Evolutionary conservation across 768 basidiomycete genomes (phyloP), one percentile per base, ranked within the genome.

Genomic region (Saitozyma sp.): DNA sequence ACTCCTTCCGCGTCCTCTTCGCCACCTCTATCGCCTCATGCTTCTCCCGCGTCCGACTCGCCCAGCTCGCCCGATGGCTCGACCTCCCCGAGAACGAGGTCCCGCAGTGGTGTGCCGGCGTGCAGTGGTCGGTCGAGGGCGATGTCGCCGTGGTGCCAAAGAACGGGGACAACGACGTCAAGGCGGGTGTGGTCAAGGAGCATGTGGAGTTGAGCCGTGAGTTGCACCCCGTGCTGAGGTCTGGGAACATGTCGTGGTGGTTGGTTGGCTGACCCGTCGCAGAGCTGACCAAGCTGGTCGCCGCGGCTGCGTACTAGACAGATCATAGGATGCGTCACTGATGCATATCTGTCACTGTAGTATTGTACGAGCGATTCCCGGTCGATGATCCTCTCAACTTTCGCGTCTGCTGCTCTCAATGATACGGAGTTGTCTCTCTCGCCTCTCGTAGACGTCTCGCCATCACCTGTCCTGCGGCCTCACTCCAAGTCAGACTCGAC

Each of bases 151-250:
- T 59, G 11, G 66, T 79, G 39, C 74, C 75, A 20, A 69, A 68
- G 56, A 80, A 80, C 63, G 78, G 78, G 40, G 79, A 80, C 59
- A 80, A 80, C 63, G 75, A 78, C 60, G 79, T 80, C 50, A 79
- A 80, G 68, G 75, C 78, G 14, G 77, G 78, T 56, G 77, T 77
- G 3, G 73, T 80, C 53, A 76, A 72, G 61, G 79, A 80, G 71
- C 70, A 68, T 29, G 79, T 80, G 7, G 78, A 80, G 65, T 56
- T 80, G 41, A 70, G 61, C 54, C 79, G 79, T 80, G 54, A 73
- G 78, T 80, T 41, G 6, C 9, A 17, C 45, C 11, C 45, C 45
- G 45, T 3, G 45, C 13, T 17, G 45, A 46, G 3, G n/a, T 2
- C 45, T 17, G 11, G 13, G 45, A 46, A 46, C 11, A 17, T 46